These are phyloP conservation scores for Phytophthora agathidicida DNA, from an alignment of 352 stramenopile genomes.

Conservation along the genomic window DNA sequence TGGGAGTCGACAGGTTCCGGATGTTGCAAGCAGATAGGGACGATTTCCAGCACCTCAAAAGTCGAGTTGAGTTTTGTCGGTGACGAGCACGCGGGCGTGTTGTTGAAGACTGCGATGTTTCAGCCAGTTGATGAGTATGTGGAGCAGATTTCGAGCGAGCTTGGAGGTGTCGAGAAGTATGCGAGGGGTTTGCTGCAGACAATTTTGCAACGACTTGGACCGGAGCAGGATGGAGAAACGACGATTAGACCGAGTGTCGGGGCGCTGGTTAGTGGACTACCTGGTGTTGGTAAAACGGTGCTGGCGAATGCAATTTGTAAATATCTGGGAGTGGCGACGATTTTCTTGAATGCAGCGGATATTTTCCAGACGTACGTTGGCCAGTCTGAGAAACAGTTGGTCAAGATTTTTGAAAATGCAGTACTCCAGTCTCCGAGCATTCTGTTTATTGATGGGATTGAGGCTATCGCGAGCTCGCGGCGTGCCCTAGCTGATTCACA, in stretches of 20 bases:
- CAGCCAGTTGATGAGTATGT: constrained; percentile 34
- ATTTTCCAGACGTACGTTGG: constrained; percentile 95
- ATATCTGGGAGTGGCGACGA: constrained; percentile 40
- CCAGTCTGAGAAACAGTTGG: constrained; percentile 83
- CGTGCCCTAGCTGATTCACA: constrained; percentile 56
- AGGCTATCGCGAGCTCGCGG: constrained; percentile 83
- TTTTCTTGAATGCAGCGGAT: constrained; percentile 87
- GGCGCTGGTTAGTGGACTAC: constrained; percentile 68
- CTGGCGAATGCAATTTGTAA: constrained; percentile 56
- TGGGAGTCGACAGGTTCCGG: constrained; percentile 33
- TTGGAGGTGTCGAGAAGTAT: constrained; percentile 52
- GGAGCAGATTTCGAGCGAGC: constrained; percentile 31
- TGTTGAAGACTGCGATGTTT: constrained; percentile 13
- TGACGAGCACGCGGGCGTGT: neutral
- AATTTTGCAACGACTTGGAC: constrained; percentile 42
- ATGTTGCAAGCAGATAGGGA: constrained; percentile 43
- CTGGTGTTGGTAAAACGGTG: constrained; percentile 76
- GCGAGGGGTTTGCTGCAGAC: constrained; percentile 41
- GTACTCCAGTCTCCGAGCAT: constrained; percentile 58
- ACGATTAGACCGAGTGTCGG: constrained; percentile 46
- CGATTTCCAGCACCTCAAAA: constrained; percentile 23
- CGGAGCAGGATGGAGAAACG: neutral
- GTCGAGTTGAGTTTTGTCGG: constrained; percentile 41
- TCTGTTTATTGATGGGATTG: constrained; percentile 92
- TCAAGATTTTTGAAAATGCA: constrained; percentile 64